These are phyloP conservation scores for Syzygium malaccense DNA, from an alignment of 441 rosid species.

Conservation along the genomic window DNA sequence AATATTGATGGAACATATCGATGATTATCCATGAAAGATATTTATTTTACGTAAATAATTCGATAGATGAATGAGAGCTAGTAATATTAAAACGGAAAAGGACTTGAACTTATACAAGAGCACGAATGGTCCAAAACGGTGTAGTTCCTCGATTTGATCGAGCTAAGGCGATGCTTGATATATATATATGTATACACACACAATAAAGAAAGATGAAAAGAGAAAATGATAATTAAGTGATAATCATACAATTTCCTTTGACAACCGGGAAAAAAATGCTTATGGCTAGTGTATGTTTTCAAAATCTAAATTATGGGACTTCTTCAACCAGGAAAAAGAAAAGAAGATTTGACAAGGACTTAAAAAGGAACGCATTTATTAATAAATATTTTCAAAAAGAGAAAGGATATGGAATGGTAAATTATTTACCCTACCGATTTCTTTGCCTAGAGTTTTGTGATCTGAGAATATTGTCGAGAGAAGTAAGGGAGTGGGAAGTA, in stretches of 20 bases:
- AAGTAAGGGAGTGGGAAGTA: not conserved
- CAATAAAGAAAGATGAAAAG: not conserved
- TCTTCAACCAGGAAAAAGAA: not conserved
- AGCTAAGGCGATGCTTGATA: not conserved
- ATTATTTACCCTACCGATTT: not conserved
- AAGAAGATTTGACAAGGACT: not conserved
- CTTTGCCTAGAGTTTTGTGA: not conserved
- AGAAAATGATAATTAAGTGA: not conserved
- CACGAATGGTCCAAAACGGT: not conserved
- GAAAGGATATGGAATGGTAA: not conserved
- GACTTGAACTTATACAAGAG: rapidly evolving
- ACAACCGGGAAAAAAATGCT: not conserved
- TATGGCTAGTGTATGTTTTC: too few species aligned
- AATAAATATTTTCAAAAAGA: not conserved
- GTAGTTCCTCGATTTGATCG: not conserved
- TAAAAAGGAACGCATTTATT: not conserved
- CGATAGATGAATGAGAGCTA: not conserved
- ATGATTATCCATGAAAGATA: not conserved
- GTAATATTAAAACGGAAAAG: not conserved
- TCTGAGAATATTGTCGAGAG: not conserved
- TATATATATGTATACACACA: not conserved
- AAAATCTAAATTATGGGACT: too few species aligned
- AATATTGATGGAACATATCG: not conserved
- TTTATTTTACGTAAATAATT: not conserved
- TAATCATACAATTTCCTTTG: not conserved